Evolutionary conservation across 352 stramenopile genomes (phyloP), one percentile per base, ranked within the genome.

Genomic region (Phytophthora multivora): DNA sequence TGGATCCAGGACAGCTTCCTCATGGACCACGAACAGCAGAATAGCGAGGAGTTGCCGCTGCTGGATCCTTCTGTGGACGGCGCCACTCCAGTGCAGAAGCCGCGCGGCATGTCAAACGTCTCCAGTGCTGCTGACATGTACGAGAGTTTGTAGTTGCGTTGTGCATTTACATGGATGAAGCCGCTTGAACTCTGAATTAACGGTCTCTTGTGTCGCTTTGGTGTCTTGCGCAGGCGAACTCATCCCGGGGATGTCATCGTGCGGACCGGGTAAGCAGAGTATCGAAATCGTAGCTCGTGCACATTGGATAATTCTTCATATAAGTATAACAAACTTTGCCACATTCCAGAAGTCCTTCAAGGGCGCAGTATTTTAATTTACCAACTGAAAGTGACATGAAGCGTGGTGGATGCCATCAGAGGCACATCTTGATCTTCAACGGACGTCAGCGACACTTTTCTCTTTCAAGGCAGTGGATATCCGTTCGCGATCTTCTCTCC

Each of bases 1-100:
- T 93, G 85, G 85, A 85, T 90, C 67, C 83, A 90, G 51, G 84
- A 93, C 51, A 90, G 78, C 45, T 93, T 93, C 51, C 63, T 93
- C 40, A 93, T 86, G 70, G 75, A 93, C 60, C 70, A 77, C 40
- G 52, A 54, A 5, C 58, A 48, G 25, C 56, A 66, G 16, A 59
- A 59, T 30, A 57, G 41, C 15, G 70, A 84, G 42, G 58, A 73
- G 8, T 60, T 81, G 31, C 73, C 73, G 30, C 54, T 80, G 31
- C 52, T 84, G 30, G 31, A 61, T n/a, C 21, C 66, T 4, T 35
- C 50, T 1, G 28, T 23, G 18, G 23, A 52, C 6, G 38, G 23
- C 31, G n/a, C 38, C 26, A 15, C 28, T 5, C 15, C 36, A 2
- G 56, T 75, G 25, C 49, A 79, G 36, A 71, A 83, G 59, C 69